Evolutionary conservation across 2,329 filamentous ascomycete species (phyloP), one percentile per base, ranked within the genome.

Genomic region (Diaporthe sp.): DNA sequence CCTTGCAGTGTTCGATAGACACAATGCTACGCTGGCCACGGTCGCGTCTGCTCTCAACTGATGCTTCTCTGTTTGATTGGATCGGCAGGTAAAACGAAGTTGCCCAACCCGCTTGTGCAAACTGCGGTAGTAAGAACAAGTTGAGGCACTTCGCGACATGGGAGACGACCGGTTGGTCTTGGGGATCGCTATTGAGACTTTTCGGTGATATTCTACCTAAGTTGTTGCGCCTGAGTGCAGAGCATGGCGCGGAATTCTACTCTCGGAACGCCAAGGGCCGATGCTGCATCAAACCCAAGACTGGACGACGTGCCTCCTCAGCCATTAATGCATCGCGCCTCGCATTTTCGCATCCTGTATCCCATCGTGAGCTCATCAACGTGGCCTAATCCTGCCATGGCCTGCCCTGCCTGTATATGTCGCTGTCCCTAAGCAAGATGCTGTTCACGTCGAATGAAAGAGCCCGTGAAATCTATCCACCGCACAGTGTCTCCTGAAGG

Each of bases 371-470:
- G 39, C 63, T 75, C 74, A 58, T 73, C 74, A 74, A 71, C 74
- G 68, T 74, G 71, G 73, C 61, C 61, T 73, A 55, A 68, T 68
- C 63, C 63, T 68, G 32, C 69, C 69, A 56, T 70, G 73, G 66
- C 68, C 53, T 70, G 42, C 53, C 74, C 68, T 63, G 61, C 69
- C 69, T 74, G 61, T 74, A 75, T 74, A 73, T 74, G 68, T 75
- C 74, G 72, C 72, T 74, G 53, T 73, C 73, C 74, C 72, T 74
- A 74, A 75, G 74, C 74, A 75, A 75, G 74, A 75, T 75, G 72
- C 74, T 70, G 68, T 65, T 72, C 65, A 73, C 68, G 71, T 71
- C 55, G 53, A 75, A 72, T 39, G 61, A 75, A 66, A 72, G 74
- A 74, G 70, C 69, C 72, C 66, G 30, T 70, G 71, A 75, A 74